Conservation (phyloP, 345 rosid genomes). For the Cardamine resedifolia region DNA sequence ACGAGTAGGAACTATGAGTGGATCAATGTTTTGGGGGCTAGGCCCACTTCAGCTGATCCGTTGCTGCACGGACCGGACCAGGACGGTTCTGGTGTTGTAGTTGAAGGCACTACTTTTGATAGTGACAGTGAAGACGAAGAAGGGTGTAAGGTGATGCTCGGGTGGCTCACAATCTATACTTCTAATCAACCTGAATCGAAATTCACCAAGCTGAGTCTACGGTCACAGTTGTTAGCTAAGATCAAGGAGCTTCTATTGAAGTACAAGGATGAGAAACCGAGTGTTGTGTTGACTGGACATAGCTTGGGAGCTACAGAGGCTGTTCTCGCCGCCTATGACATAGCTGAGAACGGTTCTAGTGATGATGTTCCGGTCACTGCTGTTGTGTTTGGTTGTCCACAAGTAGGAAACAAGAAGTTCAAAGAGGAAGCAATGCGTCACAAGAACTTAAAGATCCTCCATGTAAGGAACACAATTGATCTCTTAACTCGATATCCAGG, state of each 20-base stretch:
- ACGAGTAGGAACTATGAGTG: slow-evolving; percentile 87
- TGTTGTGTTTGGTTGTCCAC: slow-evolving; percentile 73
- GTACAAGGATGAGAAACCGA: slow-evolving; percentile 58
- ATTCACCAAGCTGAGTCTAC: slow-evolving; percentile 59
- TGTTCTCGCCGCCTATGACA: slow-evolving; percentile 60
- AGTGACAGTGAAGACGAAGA: slow-evolving; percentile 55
- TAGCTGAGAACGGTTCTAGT: slow-evolving; percentile 59
- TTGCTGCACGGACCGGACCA: slow-evolving; percentile 39
- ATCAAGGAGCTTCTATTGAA: slow-evolving; percentile 50
- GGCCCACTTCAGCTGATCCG: slow-evolving; percentile 48
- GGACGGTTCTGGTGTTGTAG: slow-evolving; percentile 1
- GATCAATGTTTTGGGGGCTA: slow-evolving; percentile 62
- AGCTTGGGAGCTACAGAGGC: slow-evolving; percentile 87
- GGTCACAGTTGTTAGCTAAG: slow-evolving; percentile 54
- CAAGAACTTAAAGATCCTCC: slow-evolving; percentile 59
- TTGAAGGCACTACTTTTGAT: slow-evolving; percentile 15
- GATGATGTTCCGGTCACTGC: slow-evolving; percentile 70
- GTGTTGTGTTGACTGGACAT: slow-evolving; percentile 67
- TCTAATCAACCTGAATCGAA: slow-evolving; percentile 60
- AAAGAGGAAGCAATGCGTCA: slow-evolving; percentile 42
- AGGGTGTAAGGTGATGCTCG: slow-evolving; percentile 66
- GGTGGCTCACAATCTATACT: slow-evolving; percentile 77
- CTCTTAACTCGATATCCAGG: slow-evolving; percentile 74
- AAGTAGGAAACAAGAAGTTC: slow-evolving; percentile 73
- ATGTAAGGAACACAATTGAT: slow-evolving; percentile 68